phyloP scores from a whole-genome alignment of 75 land plant species.

The Cunninghamia lanceolata region DNA sequence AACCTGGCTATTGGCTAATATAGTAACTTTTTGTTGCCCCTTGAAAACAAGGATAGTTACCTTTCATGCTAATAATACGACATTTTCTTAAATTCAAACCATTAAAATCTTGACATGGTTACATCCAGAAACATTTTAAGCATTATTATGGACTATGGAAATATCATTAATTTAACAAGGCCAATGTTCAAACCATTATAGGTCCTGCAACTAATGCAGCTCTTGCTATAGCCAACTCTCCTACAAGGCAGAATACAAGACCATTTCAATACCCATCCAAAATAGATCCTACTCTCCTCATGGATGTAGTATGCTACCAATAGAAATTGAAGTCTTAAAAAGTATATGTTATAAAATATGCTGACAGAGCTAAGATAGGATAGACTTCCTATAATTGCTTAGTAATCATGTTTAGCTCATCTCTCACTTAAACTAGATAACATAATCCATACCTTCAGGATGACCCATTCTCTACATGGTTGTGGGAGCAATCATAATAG shows the following conservation, averaged over 20 bases:
- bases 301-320: not conserved
- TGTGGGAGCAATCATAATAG: slow-evolving; percentile 96
- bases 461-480: slow-evolving; percentile 97
- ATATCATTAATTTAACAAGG: not conserved
- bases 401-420: not conserved
- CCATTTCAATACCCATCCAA: not conserved
- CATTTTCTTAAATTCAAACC: no score
- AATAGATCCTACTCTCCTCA: not conserved
- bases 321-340: not conserved
- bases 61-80: not conserved
- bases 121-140: no score
- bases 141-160: no score
- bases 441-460: slow-evolving; percentile 68
- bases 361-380: not conserved
- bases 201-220: slow-evolving; percentile 80
- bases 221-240: slow-evolving; percentile 87
- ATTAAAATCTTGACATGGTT: no score
- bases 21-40: not conserved
- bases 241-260: slow-evolving; percentile 22
- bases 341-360: not conserved
- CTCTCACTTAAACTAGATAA: not conserved
- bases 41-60: not conserved
- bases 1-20: not conserved
- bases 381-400: not conserved
- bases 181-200: slow-evolving; percentile 67